These are phyloP conservation scores for Leonotis leonurus DNA, from an alignment of 257 asterid genomes.

Conservation along the genomic window DNA sequence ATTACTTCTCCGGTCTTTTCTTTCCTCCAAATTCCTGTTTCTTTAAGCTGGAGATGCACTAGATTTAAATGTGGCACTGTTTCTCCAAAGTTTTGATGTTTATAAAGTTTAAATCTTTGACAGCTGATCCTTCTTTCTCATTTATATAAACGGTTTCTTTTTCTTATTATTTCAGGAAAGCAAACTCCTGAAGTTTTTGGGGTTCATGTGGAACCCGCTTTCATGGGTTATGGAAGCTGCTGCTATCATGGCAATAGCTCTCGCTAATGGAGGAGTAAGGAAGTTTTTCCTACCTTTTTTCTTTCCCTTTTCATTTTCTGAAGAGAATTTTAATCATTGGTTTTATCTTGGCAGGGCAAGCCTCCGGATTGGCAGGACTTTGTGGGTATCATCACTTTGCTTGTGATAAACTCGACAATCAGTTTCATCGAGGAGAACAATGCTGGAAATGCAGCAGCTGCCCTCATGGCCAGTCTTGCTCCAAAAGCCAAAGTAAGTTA, in stretches of 20 bases:
- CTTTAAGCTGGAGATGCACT: neutral
- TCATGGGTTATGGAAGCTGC: constrained; percentile 99
- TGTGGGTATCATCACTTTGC: constrained; percentile 88
- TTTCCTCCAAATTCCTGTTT: constrained; percentile 2
- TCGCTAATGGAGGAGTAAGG: constrained; percentile 97
- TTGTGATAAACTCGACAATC: constrained; percentile 82
- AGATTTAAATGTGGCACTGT: constrained; percentile 10
- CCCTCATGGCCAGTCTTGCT: constrained; percentile 98
- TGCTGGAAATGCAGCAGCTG: constrained; percentile 99
- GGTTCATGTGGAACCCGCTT: constrained; percentile 99
- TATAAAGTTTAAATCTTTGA: neutral
- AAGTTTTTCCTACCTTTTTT: neutral
- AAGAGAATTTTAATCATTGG: neutral
- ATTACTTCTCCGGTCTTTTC: constrained; percentile 1
- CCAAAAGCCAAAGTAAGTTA: constrained; percentile 76
- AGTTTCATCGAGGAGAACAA: constrained; percentile 96
- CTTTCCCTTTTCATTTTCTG: neutral
- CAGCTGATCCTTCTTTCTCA: neutral
- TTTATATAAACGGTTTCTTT: neutral
- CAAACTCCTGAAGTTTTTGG: constrained; percentile 78
- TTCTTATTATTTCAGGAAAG: constrained; percentile 60
- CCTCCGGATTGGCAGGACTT: constrained; percentile 99
- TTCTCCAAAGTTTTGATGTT: neutral
- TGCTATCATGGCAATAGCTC: constrained; percentile 97
- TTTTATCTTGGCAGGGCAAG: constrained; percentile 56